Base-by-base conservation (phyloP, 768 basidiomycete species). In the Kwoniella bestiolae region DNA sequence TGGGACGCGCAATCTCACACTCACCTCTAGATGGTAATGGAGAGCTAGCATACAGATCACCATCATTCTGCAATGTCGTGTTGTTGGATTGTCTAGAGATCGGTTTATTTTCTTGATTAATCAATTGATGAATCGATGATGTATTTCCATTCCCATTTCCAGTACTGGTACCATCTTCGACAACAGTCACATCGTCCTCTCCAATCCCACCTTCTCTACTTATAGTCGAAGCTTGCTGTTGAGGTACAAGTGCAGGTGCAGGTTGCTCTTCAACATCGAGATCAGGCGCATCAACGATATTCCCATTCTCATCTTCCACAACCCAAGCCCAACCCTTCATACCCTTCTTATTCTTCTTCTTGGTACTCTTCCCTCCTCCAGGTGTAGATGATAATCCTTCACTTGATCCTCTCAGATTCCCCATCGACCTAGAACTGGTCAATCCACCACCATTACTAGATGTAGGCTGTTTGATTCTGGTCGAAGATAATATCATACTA, bases 241-340 rank as follows among this genome's bases (percentile, higher is more conserved):
- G 53, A 28, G 31, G 12, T 28, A 8, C n/a, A 41, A 26, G 8
- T 18, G 28, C 32, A 7, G 60, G 7, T 21, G n/a, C 28, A 3
- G 34, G 26, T 28, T 23, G 34, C 16, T 49, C 45, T 8, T 26
- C 41, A 3, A 49, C 58, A 23, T 47, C 53, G 25, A 38, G 56
- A 29, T 67, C 69, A 6, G 50, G 53, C 3, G 50, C 56, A 49
- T 70, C 69, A 9, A 67, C 26, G n/a, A 67, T 59, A 56, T 70
- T 70, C 25, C 69, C 69, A 64, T 66, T 56, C 21, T 65, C 69
- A 65, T 70, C 69, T 35, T 68, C 56, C 7, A 64, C 57, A 23
- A 70, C 69, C 51, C 66, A 56, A 18, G 66, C 69, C 56, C 62
- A 70, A 25, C 69, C 69, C 61, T 67, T 70, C 69, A 66, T 67